phyloP scores from a whole-genome alignment of 176 grass and related monocot genomes.

The Eragrostis nindensis region DNA sequence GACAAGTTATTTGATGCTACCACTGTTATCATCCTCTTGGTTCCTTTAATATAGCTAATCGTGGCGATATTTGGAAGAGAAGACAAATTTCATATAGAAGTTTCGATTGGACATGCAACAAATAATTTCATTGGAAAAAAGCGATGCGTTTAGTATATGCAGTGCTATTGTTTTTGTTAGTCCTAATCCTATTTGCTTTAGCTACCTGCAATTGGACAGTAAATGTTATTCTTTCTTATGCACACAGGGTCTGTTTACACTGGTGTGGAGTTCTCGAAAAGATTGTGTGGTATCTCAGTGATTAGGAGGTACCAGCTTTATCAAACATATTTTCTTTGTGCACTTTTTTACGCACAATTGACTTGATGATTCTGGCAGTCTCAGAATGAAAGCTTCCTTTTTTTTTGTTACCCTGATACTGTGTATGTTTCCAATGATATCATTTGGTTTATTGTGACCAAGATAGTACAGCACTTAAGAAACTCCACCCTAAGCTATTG shows the following conservation, averaged over 20 bases:
- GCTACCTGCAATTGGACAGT: constrained; percentile 29
- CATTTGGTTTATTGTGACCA: constrained; percentile 26
- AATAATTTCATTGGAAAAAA: constrained; percentile 15
- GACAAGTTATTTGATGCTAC: not conserved
- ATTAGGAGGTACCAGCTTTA: constrained; percentile 84
- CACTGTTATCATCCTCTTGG: not conserved
- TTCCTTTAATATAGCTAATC: not conserved
- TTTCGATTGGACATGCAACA: not conserved
- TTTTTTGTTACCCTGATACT: too few species aligned
- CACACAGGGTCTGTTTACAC: constrained; percentile 88
- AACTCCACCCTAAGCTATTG: constrained; percentile 25
- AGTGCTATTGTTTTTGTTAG: not conserved
- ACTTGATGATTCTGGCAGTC: constrained; percentile 4
- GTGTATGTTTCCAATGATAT: constrained; percentile 1
- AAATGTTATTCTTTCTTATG: constrained; percentile 21
- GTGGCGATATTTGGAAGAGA: not conserved
- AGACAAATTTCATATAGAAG: not conserved
- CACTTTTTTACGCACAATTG: not conserved
- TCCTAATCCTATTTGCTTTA: constrained; percentile 6
- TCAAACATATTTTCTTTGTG: constrained; percentile 18
- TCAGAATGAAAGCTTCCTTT: too few species aligned
- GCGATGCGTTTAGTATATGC: not conserved
- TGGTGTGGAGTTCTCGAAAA: constrained; percentile 96
- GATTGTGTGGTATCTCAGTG: constrained; percentile 95
- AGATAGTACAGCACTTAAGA: constrained; percentile 6